Evolutionary conservation across 1,139 yeast genomes (phyloP).

Genomic region (Pichia sp.): DNA sequence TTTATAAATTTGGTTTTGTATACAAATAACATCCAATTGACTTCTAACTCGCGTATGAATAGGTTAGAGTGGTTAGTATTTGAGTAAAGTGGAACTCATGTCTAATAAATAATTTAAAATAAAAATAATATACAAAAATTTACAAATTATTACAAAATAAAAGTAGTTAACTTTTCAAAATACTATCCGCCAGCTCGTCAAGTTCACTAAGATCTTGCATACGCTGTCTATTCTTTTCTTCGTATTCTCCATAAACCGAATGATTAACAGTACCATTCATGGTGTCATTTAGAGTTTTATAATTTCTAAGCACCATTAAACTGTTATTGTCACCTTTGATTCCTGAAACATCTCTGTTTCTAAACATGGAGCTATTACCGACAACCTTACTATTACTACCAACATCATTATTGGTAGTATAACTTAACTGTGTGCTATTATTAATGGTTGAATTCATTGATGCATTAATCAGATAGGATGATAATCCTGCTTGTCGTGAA

Average conservation of each 20-base stretch:
- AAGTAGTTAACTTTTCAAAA: conserved; percentile 19
- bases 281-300: background rate
- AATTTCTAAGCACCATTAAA: conserved; percentile 7
- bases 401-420: background rate
- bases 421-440: background rate
- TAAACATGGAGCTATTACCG: background rate
- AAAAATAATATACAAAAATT: background rate
- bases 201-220: conserved; percentile 37
- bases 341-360: background rate
- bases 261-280: background rate
- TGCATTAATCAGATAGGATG: background rate
- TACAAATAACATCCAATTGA: too few relatives aligned
- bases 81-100: background rate
- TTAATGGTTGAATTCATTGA: background rate
- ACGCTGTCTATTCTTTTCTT: conserved; percentile 7
- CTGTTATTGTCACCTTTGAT: conserved; percentile 7
- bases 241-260: background rate
- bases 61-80: too few relatives aligned
- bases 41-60: too few relatives aligned
- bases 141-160: background rate
- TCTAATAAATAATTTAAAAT: background rate
- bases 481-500: background rate
- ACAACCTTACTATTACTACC: background rate
- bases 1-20: too few relatives aligned
- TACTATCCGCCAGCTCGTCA: conserved; percentile 31